Evolutionary conservation across 129 eudicot genomes (phyloP).

Genomic region (Helianthus annuus): HanXRQr2.0-SUNRISE NC_035446.2:17482151-17482650

Average conservation of each 20-base stretch:
- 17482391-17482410: no score
- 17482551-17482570: slow-evolving; percentile 52
- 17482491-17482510: neutral
- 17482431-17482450: neutral
- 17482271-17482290: slow-evolving; percentile 47
- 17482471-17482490: no score
- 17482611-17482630: slow-evolving; percentile 42
- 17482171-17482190: slow-evolving; percentile 45
- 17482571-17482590: slow-evolving; percentile 51
- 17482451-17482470: neutral
- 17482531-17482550: slow-evolving; percentile 46
- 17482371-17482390: neutral
- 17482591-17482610: slow-evolving; percentile 35
- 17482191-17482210: slow-evolving; percentile 54
- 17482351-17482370: neutral
- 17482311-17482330: neutral
- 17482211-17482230: slow-evolving; percentile 36
- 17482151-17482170: no score
- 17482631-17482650: slow-evolving; percentile 32
- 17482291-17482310: neutral
- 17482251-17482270: slow-evolving; percentile 59
- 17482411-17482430: no score
- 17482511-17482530: slow-evolving; percentile 24
- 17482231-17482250: slow-evolving; percentile 47
- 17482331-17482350: neutral